phyloP scores from a whole-genome alignment of 2,329 filamentous ascomycete species.

The Hysterium pulicare region DNA sequence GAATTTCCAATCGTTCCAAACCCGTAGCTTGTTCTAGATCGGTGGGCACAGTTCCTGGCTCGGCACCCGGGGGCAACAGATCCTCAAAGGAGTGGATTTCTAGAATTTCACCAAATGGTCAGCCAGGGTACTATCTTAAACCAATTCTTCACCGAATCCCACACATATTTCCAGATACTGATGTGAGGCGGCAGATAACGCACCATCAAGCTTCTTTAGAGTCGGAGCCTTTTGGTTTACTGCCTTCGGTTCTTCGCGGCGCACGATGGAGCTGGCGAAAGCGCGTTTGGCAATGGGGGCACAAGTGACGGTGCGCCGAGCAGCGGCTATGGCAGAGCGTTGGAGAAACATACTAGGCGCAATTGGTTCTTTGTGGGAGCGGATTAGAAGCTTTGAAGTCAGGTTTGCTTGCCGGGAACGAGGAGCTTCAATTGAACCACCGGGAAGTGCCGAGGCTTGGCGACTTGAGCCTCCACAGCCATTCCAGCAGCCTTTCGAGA shows the following conservation, averaged over 20 bases:
- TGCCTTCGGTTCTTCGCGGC: slow-evolving; percentile 40
- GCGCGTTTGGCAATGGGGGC: slow-evolving; percentile 42
- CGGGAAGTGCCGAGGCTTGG: background rate
- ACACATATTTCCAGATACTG: no score
- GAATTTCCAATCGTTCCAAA: slow-evolving; percentile 96
- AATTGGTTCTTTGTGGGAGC: slow-evolving; percentile 22
- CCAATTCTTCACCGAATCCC: background rate
- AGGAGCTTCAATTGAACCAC: background rate
- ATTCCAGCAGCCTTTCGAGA: no score
- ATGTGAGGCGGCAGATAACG: slow-evolving; percentile 10
- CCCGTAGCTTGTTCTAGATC: slow-evolving; percentile 95
- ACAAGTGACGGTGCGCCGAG: slow-evolving; percentile 42
- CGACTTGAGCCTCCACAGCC: no score
- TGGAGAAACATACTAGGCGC: slow-evolving; percentile 46
- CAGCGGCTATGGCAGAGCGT: slow-evolving; percentile 48
- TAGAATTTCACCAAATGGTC: slow-evolving; percentile 41
- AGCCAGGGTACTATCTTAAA: slow-evolving; percentile 21
- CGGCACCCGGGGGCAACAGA: slow-evolving; percentile 78
- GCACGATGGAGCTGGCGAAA: slow-evolving; percentile 46
- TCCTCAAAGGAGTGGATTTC: slow-evolving; percentile 82
- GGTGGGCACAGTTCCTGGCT: slow-evolving; percentile 80
- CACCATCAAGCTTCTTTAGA: slow-evolving; percentile 48
- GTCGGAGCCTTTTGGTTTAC: slow-evolving; percentile 25
- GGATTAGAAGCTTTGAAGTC: slow-evolving; percentile 17
- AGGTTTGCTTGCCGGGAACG: background rate